Percentiles rank a stretch among this genome's conserved stretches.
phyloP scores from a whole-genome alignment of 768 basidiomycete genomes.

The Russula vinacea region DNA sequence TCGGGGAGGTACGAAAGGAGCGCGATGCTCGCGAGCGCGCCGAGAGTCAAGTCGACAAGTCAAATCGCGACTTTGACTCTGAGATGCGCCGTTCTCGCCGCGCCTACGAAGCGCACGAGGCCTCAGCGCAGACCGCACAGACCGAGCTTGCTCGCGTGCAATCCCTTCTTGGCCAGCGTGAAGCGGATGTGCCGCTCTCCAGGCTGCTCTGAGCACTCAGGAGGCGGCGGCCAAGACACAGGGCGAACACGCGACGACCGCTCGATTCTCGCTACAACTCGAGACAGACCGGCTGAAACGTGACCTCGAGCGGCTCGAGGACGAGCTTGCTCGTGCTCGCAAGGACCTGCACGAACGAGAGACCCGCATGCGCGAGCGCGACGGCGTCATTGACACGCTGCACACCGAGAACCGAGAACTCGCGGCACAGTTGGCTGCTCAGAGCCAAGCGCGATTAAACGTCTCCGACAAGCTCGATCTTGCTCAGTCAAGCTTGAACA shows the following conservation, averaged over 20 bases:
- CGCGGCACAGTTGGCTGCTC: constrained; percentile 70
- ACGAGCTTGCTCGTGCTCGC: constrained; percentile 68
- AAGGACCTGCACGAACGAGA: constrained; percentile 70
- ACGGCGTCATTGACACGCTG: constrained; percentile 68
- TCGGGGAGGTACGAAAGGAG: constrained; percentile 57
- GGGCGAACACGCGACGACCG: constrained; percentile 81
- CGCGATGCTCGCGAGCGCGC: constrained; percentile 52
- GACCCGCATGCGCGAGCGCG: constrained; percentile 61
- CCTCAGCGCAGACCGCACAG: constrained; percentile 59
- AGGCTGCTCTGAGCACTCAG: constrained; percentile 62
- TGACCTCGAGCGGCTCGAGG: constrained; percentile 77
- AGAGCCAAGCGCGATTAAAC: constrained; percentile 84
- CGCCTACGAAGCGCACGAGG: constrained; percentile 65
- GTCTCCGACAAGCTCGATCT: constrained; percentile 86
- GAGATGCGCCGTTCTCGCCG: constrained; percentile 59
- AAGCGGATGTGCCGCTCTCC: constrained; percentile 73
- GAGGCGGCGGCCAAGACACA: constrained; percentile 76
- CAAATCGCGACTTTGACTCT: constrained; percentile 63
- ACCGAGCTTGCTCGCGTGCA: constrained; percentile 62
- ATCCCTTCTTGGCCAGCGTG: constrained; percentile 64
- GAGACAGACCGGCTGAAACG: constrained; percentile 84
- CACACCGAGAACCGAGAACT: constrained; percentile 81
- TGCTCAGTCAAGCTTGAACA: constrained; percentile 57
- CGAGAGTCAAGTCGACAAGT: constrained; percentile 52
- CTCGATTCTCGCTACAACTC: constrained; percentile 82